Evolutionary conservation across 306 rosid species (phyloP).

Genomic region (Begonia masoniana): DNA sequence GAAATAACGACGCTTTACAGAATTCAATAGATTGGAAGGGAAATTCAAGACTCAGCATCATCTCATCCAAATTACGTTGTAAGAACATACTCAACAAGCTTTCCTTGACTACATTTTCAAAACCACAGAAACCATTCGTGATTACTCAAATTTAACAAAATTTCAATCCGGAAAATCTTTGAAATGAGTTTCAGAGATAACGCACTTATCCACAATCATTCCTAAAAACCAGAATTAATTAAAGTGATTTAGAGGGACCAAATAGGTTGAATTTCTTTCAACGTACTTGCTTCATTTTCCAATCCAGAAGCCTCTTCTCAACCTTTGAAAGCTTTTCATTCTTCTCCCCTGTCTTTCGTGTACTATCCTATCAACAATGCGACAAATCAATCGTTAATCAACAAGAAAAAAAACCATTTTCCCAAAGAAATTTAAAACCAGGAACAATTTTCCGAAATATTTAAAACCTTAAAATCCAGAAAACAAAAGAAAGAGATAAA

Average conservation of each 20-base stretch:
- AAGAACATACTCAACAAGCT: no score
- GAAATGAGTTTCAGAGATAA: no score
- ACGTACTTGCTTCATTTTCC: slow-evolving; percentile 35
- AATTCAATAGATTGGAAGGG: no score
- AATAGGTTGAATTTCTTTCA: neutral
- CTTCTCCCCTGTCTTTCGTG: slow-evolving; percentile 27
- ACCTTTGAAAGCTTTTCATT: slow-evolving; percentile 22
- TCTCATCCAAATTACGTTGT: no score
- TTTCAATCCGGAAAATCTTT: no score
- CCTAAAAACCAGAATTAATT: neutral
- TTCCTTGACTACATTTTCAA: no score
- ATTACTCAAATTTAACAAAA: no score
- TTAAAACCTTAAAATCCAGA: neutral
- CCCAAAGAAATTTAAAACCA: neutral
- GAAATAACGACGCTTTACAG: no score
- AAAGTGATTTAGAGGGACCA: neutral
- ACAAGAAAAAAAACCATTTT: neutral
- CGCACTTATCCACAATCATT: neutral
- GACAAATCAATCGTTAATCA: slow-evolving; percentile 11
- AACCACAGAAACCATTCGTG: no score
- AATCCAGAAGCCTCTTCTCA: slow-evolving; percentile 20
- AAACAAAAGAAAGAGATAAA: neutral
- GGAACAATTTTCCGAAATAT: neutral
- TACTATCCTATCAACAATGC: slow-evolving; percentile 31
- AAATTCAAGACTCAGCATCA: no score